A percentile compares a stretch with the other conserved stretches of the same genome.
Conservation (phyloP, 306 rosid species). For the Rosa lucieae region DNA sequence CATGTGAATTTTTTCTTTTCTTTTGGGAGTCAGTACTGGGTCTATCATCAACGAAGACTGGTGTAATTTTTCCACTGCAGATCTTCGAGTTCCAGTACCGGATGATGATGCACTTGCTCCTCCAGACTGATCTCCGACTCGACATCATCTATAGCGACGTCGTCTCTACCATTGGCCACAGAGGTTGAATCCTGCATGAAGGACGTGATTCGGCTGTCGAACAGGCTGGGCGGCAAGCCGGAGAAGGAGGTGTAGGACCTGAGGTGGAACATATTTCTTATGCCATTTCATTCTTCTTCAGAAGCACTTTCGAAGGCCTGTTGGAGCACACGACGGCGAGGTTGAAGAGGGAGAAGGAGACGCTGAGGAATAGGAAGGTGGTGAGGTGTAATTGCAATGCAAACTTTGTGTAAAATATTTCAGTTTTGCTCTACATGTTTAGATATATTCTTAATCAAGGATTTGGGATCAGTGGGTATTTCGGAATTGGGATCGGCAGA, state of each 20-base stretch:
- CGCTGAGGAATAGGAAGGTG: constrained; percentile 45
- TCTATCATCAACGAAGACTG: constrained; percentile 8
- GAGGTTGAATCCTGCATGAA: constrained; percentile 89
- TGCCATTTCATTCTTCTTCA: constrained; percentile 95
- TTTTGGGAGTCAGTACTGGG: too few relatives aligned
- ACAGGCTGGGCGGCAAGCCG: constrained; percentile 82
- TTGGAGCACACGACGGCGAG: constrained; percentile 85
- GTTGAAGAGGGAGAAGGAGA: constrained; percentile 88
- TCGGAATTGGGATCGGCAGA: too few relatives aligned
- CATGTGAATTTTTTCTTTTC: too few relatives aligned
- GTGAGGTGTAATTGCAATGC: background rate
- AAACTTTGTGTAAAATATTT: background rate
- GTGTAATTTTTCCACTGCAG: constrained; percentile 89
- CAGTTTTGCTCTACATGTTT: constrained; percentile 12
- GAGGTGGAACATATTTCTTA: constrained; percentile 82
- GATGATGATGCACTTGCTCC: constrained; percentile 97
- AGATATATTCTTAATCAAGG: constrained; percentile 4
- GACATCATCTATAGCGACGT: constrained; percentile 83
- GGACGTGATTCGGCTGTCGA: constrained; percentile 89
- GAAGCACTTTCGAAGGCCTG: constrained; percentile 94
- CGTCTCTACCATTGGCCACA: constrained; percentile 68
- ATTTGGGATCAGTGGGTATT: too few relatives aligned
- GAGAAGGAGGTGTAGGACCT: constrained; percentile 94
- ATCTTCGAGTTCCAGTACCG: constrained; percentile 99
- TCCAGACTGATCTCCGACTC: constrained; percentile 94